Conservation (phyloP, 352 stramenopile species). For the Hyaloperonospora brassicae region DNA sequence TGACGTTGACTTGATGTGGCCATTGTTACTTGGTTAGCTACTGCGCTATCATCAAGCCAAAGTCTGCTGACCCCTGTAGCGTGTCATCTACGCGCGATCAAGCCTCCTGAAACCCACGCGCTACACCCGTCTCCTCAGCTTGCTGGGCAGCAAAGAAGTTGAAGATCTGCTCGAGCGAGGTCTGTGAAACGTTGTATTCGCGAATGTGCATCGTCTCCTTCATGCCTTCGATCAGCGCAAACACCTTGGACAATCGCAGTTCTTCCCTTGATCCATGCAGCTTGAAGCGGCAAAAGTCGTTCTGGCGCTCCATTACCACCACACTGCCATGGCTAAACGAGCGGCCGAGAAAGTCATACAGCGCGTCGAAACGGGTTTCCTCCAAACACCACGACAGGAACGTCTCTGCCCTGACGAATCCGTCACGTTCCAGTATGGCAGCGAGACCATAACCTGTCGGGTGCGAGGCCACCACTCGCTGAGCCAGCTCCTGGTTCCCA, state of each 20-base stretch:
- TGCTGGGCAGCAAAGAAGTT: conserved; percentile 81
- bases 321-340: conserved; percentile 28
- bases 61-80: no score
- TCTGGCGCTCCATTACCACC: conserved; percentile 50
- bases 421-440: conserved; percentile 41
- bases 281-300: conserved; percentile 54
- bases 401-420: conserved; percentile 31
- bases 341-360: conserved; percentile 27
- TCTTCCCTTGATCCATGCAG: conserved; percentile 44
- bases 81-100: background rate
- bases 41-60: no score
- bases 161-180: conserved; percentile 88
- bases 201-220: conserved; percentile 55
- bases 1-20: no score
- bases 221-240: conserved; percentile 57
- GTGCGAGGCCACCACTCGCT: conserved; percentile 42
- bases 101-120: conserved; percentile 28
- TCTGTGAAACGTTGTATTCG: conserved; percentile 86
- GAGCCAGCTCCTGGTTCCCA: conserved; percentile 28
- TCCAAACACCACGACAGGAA: conserved; percentile 65
- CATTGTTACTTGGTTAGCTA: no score
- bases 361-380: conserved; percentile 42
- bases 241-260: conserved; percentile 58
- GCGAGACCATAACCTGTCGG: conserved; percentile 62
- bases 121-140: conserved; percentile 32